Percentiles rank a stretch among this genome's conserved stretches.
Conservation (phyloP, 192 early-diverging fungal species). For the Coemansia sp. region DNA sequence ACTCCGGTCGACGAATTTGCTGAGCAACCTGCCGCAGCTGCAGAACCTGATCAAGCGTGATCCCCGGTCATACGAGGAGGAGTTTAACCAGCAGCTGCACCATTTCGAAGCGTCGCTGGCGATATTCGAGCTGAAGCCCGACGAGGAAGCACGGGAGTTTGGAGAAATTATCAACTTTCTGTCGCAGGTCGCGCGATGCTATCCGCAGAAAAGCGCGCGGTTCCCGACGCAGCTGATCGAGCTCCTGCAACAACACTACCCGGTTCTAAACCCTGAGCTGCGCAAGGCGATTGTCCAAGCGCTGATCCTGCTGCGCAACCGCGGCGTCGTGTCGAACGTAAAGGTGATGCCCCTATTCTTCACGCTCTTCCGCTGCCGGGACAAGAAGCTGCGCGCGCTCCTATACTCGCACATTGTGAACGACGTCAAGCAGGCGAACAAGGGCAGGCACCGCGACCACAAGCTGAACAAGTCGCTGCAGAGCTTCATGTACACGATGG, state of each 20-base stretch:
- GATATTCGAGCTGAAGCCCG: conserved; percentile 88
- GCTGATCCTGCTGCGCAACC: conserved; percentile 85
- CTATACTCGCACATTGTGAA: conserved; percentile 93
- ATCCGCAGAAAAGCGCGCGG: conserved; percentile 71
- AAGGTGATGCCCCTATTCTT: conserved; percentile 90
- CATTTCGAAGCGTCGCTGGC: conserved; percentile 87
- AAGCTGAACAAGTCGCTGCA: conserved; percentile 97
- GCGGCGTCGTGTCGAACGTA: conserved; percentile 66
- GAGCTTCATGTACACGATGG: conserved; percentile 97
- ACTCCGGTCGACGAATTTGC: conserved; percentile 36
- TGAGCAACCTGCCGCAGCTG: conserved; percentile 87
- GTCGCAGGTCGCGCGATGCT: conserved; percentile 84
- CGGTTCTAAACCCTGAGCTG: conserved; percentile 78
- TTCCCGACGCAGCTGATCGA: conserved; percentile 87
- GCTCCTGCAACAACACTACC: conserved; percentile 77
- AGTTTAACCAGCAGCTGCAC: conserved; percentile 90
- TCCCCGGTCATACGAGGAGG: conserved; percentile 86
- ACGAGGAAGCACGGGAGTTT: conserved; percentile 76
- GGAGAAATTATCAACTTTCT: conserved; percentile 89
- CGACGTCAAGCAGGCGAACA: conserved; percentile 93
- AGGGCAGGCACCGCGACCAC: conserved; percentile 89
- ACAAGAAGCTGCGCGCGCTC: conserved; percentile 85
- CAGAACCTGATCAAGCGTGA: conserved; percentile 99
- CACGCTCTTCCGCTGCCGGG: conserved; percentile 89
- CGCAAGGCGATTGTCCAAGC: conserved; percentile 87